Percentiles rank a stretch among this genome's conserved stretches.
These are phyloP conservation scores for Trichophyton rubrum DNA, from an alignment of 2,329 filamentous ascomycete genomes.

Conservation along the genomic window DNA sequence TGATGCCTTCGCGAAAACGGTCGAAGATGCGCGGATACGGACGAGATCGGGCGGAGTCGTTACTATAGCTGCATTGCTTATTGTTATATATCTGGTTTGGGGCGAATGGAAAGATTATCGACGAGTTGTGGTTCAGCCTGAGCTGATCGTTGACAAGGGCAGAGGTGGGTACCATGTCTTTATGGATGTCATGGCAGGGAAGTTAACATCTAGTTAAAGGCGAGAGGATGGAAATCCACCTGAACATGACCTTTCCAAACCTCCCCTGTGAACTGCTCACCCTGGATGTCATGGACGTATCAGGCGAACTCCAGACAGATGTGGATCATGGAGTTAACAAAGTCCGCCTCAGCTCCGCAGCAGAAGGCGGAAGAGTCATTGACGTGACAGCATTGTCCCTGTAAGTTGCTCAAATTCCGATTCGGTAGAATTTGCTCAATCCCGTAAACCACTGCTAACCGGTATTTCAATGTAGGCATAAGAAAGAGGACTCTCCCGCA, in stretches of 20 bases:
- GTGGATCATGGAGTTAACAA: conserved; percentile 88
- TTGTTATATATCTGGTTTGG: conserved; percentile 80
- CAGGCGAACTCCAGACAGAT: conserved; percentile 88
- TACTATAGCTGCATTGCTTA: conserved; percentile 76
- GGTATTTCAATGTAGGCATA: conserved; percentile 40
- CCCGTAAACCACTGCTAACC: background rate
- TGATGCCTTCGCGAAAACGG: conserved; percentile 97
- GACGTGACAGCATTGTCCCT: conserved; percentile 57
- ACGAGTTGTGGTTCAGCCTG: conserved; percentile 71
- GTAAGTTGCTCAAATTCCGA: conserved; percentile 32
- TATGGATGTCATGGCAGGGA: background rate
- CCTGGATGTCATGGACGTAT: conserved; percentile 98
- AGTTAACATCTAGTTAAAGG: conserved; percentile 37
- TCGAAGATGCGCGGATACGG: conserved; percentile 91
- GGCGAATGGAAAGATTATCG: conserved; percentile 95
- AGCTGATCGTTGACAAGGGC: conserved; percentile 92
- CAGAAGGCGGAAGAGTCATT: conserved; percentile 64
- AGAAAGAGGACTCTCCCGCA: conserved; percentile 51
- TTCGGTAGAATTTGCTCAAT: background rate
- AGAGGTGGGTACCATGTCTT: conserved; percentile 49
- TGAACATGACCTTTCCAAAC: conserved; percentile 91
- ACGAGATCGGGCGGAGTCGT: conserved; percentile 93
- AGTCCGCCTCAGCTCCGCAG: conserved; percentile 60
- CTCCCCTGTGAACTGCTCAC: conserved; percentile 92
- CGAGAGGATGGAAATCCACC: conserved; percentile 97